phyloP scores from a whole-genome alignment of 192 early-diverging fungal species.

The Linnemannia zychae region DNA sequence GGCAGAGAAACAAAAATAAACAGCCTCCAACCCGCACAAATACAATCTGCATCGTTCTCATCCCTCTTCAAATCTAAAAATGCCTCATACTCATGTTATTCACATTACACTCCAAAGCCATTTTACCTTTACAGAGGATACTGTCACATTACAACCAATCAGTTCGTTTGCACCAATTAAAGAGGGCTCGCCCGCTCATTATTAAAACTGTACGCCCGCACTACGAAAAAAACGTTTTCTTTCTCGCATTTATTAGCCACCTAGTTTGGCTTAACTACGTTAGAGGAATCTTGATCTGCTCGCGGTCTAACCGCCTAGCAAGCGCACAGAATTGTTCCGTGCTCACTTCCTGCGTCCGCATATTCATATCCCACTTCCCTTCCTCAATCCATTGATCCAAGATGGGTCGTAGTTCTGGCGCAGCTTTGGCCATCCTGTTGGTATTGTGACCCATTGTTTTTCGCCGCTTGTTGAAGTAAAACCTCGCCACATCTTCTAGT shows the following conservation, averaged over 20 bases:
- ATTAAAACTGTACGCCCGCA: too few species aligned
- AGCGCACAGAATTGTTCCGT: slow-evolving; percentile 71
- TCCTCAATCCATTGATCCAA: slow-evolving; percentile 62
- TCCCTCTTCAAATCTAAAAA: neutral
- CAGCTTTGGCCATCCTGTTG: slow-evolving; percentile 57
- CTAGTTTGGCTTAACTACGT: slow-evolving; percentile 4
- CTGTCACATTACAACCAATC: too few species aligned
- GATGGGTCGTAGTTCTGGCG: slow-evolving; percentile 27
- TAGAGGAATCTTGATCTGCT: slow-evolving; percentile 51
- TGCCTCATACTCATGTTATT: too few species aligned
- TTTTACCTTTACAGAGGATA: too few species aligned
- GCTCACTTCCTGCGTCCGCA: slow-evolving; percentile 74
- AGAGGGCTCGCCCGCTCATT: too few species aligned
- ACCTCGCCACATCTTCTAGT: slow-evolving; percentile 73
- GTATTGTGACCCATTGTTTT: slow-evolving; percentile 74
- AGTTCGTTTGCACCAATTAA: too few species aligned
- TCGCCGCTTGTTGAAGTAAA: slow-evolving; percentile 76
- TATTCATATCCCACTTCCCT: slow-evolving; percentile 65
- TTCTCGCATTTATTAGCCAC: too few species aligned
- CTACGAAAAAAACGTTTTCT: too few species aligned
- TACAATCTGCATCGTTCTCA: neutral
- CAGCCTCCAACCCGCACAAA: neutral
- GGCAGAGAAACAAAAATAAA: slow-evolving; percentile 5
- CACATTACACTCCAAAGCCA: too few species aligned
- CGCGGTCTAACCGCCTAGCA: slow-evolving; percentile 63